Evolutionary conservation across 1,284 basidiomycete species (phyloP), one percentile per base, ranked within the genome.

Genomic region (Sphaerobolus stellatus): DNA sequence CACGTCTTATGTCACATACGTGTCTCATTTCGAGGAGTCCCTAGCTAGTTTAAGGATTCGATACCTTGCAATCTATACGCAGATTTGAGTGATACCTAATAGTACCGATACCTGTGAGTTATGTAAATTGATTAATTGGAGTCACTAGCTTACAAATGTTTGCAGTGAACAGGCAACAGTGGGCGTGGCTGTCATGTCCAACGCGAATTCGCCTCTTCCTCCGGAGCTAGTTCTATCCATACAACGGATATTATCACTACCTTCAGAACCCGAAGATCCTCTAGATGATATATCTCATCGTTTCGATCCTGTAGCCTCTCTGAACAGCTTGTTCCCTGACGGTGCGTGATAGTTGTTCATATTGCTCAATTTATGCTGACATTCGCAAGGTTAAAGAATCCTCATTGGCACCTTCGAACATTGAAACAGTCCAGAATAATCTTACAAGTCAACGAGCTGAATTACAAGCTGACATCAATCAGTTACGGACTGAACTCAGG

Each of bases 311-410:
- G 70, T 82, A 7, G 71, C 79, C 48, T 74, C 84, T 8, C 71
- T 92, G 53, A 92, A 92, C 60, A 75, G 76, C 41, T 79, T 88
- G 61, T 88, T 92, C 62, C 89, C 88, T 1, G 77, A 90, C 68
- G 90, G 90, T 90, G 58, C 56, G 82, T 69, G 22, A 36, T 18
- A 43, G 28, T n/a, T 13, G 41, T 18, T n/a, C n/a, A n/a, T 24
- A 14, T 14, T 22, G 28, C 3, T 43, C 25, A 40, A 56, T 45
- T 13, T 22, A 22, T 24, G 30, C 18, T 52, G 40, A 47, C 36
- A 18, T 41, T 36, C 25, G 48, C 48, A 45, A 36, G 58, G 31
- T 28, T 48, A 1, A 64, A 92, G 88, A 90, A 72, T 78, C 79
- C 14, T 86, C 88, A 0, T 71, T 92, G 50, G 78, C 76, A 22